Percentiles rank a stretch among this genome's conserved stretches.
Evolutionary conservation across 2,329 filamentous ascomycete genomes (phyloP).

Genomic region (Hypoxylon sp.): DNA sequence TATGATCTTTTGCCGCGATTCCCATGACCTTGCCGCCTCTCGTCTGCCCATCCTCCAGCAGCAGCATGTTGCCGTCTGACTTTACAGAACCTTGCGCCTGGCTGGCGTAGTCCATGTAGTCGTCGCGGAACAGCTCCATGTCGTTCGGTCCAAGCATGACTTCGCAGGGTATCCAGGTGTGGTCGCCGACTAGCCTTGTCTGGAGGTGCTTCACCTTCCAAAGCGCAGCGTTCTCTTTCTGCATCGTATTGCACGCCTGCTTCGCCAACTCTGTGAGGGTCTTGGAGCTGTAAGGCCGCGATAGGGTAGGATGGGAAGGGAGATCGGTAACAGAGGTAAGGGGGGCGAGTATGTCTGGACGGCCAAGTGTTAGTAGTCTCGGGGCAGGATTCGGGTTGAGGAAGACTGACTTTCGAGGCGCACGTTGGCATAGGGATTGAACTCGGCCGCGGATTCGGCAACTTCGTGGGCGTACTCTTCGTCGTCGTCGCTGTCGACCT

Average conservation of each 20-base stretch:
- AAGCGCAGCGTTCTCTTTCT: slow-evolving; percentile 75
- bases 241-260: slow-evolving; percentile 74
- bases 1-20: slow-evolving; percentile 35
- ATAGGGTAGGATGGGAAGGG: slow-evolving; percentile 75
- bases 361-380: slow-evolving; percentile 41
- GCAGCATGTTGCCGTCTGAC: slow-evolving; percentile 31
- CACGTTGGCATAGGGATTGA: slow-evolving; percentile 77
- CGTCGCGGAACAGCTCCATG: slow-evolving; percentile 61
- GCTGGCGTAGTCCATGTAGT: slow-evolving; percentile 46
- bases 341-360: slow-evolving; percentile 74
- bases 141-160: slow-evolving; percentile 65
- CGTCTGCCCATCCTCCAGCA: slow-evolving; percentile 34
- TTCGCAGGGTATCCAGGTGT: slow-evolving; percentile 70
- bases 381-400: background rate
- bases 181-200: slow-evolving; percentile 77
- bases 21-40: slow-evolving; percentile 34
- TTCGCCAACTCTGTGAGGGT: slow-evolving; percentile 75
- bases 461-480: slow-evolving; percentile 69
- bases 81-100: slow-evolving; percentile 35
- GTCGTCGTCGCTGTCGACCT: slow-evolving; percentile 76
- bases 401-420: slow-evolving; percentile 70
- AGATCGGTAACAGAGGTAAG: slow-evolving; percentile 78
- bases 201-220: slow-evolving; percentile 79
- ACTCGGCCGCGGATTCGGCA: slow-evolving; percentile 68
- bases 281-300: slow-evolving; percentile 76